Evolutionary conservation across 441 rosid genomes (phyloP).

Genomic region (Erodium texanum): DNA sequence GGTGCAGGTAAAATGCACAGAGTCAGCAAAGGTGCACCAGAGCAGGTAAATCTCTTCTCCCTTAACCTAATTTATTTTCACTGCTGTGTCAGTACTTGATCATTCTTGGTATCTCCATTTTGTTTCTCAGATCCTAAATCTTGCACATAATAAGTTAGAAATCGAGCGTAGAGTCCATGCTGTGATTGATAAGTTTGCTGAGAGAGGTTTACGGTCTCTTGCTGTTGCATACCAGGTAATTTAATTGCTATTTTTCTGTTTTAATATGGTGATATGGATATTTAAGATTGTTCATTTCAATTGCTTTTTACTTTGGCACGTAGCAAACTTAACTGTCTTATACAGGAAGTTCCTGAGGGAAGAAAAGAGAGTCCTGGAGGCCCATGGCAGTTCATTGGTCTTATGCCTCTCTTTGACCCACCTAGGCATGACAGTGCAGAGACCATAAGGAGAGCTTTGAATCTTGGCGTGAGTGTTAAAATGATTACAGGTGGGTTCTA

Average conservation of each 20-base stretch:
- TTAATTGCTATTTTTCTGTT: background rate
- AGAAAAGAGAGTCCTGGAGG: constrained; percentile 39
- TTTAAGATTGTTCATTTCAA: background rate
- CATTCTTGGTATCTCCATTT: background rate
- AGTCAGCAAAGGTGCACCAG: constrained; percentile 60
- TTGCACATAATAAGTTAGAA: constrained; percentile 23
- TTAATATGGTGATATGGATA: background rate
- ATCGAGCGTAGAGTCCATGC: constrained; percentile 41
- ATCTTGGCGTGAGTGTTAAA: constrained; percentile 43
- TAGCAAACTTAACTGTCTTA: background rate
- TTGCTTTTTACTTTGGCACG: background rate
- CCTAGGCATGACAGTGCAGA: constrained; percentile 39
- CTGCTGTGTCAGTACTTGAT: background rate
- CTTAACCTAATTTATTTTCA: background rate
- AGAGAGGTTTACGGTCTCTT: constrained; percentile 60
- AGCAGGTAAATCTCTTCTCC: constrained; percentile 30
- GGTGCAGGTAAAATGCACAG: constrained; percentile 43
- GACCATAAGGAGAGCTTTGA: constrained; percentile 40
- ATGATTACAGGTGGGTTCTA: constrained; percentile 38
- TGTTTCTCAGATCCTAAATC: background rate
- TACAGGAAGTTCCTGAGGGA: constrained; percentile 40
- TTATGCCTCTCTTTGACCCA: constrained; percentile 47
- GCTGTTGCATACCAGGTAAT: constrained; percentile 40
- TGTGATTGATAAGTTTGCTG: constrained; percentile 57
- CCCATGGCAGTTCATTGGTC: constrained; percentile 49